Base-by-base conservation (phyloP, 352 stramenopile genomes). In the Pythium vanterpoolii region DNA sequence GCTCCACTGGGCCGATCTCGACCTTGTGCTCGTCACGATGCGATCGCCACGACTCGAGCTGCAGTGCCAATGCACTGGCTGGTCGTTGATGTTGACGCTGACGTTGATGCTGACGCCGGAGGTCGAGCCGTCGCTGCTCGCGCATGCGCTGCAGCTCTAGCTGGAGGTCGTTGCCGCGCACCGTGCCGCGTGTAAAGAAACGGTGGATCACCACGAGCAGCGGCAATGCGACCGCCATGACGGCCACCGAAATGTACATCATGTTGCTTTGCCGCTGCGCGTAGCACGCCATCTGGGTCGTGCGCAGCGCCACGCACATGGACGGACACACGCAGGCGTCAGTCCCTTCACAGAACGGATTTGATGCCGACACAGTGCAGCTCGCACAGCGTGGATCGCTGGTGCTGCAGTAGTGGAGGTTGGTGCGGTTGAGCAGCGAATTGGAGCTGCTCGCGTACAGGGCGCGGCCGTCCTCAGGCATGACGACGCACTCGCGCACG, bases 1-100 rank as follows among this genome's bases (percentile, higher is more conserved):
- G 46, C 26, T 63, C 53, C 30, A 68, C 26, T 14, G 51, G 48
- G 21, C 47, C 47, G 14, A 68, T 26, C 19, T 62, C 61, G 4
- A 63, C 48, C 40, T 60, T 63, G 61, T 68, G 36, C 21, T 45
- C 19, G 26, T 68, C 61, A 7, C 61, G 61, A 28, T 68, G 38
- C 5, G 53, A 40, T 8, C 61, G 54, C 61, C 61, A 68, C 18
- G 54, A 38, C 26, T 68, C 61, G 42, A 68, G 61, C 31, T 63
- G 47, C 39, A 68, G 47, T n/a, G 54, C 44, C n/a, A 56, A 11
- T 10, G 39, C 55, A 21, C 47, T 64, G 3, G 51, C 13, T 9
- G 52, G 51, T 13, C 48, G 49, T 10, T 44, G n/a, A 3, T 24
- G 33, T 26, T 42, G 34, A 7, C 38, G 39, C n/a, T 51, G 44